These are phyloP conservation scores for Leccinum insigne DNA, from an alignment of 1,284 basidiomycete species.

Conservation along the genomic window DNA sequence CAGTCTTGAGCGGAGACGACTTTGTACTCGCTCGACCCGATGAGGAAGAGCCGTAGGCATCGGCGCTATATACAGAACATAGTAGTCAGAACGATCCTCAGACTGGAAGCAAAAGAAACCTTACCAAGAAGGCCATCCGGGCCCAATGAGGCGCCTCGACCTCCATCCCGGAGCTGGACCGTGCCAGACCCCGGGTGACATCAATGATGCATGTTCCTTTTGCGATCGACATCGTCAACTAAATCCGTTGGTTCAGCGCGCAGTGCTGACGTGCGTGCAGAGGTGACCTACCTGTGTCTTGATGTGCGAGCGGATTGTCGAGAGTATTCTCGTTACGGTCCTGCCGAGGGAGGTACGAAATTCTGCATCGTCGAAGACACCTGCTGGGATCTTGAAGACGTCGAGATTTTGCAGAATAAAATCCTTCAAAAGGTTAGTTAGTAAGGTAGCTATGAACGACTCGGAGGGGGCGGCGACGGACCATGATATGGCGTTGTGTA, in stretches of 20 bases:
- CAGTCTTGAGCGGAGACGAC: no score
- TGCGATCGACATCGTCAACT: neutral
- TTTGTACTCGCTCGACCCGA: no score
- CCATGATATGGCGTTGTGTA: neutral
- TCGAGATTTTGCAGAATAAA: neutral
- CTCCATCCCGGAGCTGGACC: neutral
- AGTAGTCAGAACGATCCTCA: no score
- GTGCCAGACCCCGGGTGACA: neutral
- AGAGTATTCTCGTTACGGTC: neutral
- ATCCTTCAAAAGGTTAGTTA: neutral
- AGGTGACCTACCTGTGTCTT: neutral
- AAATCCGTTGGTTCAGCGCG: neutral
- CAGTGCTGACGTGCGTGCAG: neutral
- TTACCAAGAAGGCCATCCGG: no score
- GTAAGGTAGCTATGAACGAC: neutral
- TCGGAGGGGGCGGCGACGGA: neutral
- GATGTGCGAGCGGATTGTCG: neutral
- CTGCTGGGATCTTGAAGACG: neutral
- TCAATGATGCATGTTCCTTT: neutral
- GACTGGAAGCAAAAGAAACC: no score
- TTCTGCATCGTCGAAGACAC: neutral
- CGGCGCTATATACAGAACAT: no score
- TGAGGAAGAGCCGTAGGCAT: no score
- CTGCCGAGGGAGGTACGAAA: neutral
- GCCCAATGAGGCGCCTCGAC: neutral